Evolutionary conservation across 2,329 filamentous ascomycete species (phyloP).

Genomic region (Cercospora sojina): DNA sequence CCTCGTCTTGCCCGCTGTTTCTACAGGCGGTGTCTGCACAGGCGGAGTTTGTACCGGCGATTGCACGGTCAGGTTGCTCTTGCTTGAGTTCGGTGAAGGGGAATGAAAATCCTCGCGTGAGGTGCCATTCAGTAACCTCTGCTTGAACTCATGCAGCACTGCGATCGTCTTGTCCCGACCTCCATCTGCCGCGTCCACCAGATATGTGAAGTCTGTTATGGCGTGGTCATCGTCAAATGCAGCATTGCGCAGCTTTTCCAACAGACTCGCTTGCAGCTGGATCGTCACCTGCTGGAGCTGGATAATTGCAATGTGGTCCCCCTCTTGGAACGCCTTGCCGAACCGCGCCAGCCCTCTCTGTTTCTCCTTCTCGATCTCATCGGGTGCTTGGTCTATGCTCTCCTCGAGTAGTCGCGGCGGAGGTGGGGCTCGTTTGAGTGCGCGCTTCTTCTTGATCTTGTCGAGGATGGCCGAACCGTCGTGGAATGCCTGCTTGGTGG

Average conservation of each 20-base stretch:
- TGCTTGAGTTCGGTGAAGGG: conserved; percentile 21
- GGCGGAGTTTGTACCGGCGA: conserved; percentile 2
- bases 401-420: conserved; percentile 36
- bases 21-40: conserved; percentile 3
- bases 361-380: conserved; percentile 38
- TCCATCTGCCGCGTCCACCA: conserved; percentile 36
- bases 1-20: conserved; percentile 8
- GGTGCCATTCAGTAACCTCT: conserved; percentile 28
- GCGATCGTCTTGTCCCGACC: conserved; percentile 35
- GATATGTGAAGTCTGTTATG: conserved; percentile 32
- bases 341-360: conserved; percentile 34
- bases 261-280: conserved; percentile 33
- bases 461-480: conserved; percentile 35
- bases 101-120: conserved; percentile 7
- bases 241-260: conserved; percentile 35
- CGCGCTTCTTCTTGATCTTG: conserved; percentile 37
- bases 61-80: conserved; percentile 16
- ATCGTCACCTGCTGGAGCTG: conserved; percentile 37
- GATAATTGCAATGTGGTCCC: conserved; percentile 36
- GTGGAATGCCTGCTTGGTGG: conserved; percentile 31
- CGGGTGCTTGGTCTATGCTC: conserved; percentile 34
- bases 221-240: conserved; percentile 34
- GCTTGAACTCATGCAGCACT: conserved; percentile 34
- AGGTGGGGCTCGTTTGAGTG: conserved; percentile 32
- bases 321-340: conserved; percentile 35